Evolutionary conservation across 2,329 filamentous ascomycete species (phyloP), one percentile per base, ranked within the genome.

Genomic region (Rhinocladiella mackenziei): DNA sequence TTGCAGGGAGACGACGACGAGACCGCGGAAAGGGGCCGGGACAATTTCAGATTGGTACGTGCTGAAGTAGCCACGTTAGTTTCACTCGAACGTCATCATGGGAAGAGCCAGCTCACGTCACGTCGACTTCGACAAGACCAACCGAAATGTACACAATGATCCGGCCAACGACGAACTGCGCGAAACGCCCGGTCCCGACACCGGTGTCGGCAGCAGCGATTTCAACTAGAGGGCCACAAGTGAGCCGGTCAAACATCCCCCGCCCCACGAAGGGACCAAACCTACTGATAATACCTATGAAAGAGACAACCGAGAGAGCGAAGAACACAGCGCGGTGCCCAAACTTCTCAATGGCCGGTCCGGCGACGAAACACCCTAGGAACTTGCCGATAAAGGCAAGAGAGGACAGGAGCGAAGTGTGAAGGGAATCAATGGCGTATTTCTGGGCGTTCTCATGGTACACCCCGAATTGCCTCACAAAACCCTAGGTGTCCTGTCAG

Each of bases 81-180:
- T n/a, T n/a, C n/a, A n/a, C n/a, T n/a, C n/a, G n/a, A n/a, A n/a
- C n/a, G n/a, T n/a, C n/a, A n/a, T n/a, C n/a, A n/a, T n/a, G n/a
- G n/a, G n/a, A n/a, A n/a, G n/a, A n/a, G n/a, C n/a, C n/a, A n/a
- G n/a, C n/a, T n/a, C n/a, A n/a, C n/a, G n/a, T n/a, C n/a, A n/a
- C n/a, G 34, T 37, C 10, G 34, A 37, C 34, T 14, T 37, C 34
- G 13, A 13, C 34, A 2, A 37, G 18, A 8, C 34, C 34, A n/a
- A 37, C 22, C 17, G 17, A 23, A 20, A 11, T 11, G 22, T 37
- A 37, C n/a, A 37, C 34, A 17, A 74, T 62, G 23, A 71, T 66
- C 26, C 71, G 63, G n/a, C 71, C 71, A n/a, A 72, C 61, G 30
- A 62, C 58, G 19, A 74, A 62, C 45, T 73, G 69, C 1, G 60